Base-by-base conservation (phyloP, 2,329 filamentous ascomycete genomes). In the Drechslerella dactyloides region DNA sequence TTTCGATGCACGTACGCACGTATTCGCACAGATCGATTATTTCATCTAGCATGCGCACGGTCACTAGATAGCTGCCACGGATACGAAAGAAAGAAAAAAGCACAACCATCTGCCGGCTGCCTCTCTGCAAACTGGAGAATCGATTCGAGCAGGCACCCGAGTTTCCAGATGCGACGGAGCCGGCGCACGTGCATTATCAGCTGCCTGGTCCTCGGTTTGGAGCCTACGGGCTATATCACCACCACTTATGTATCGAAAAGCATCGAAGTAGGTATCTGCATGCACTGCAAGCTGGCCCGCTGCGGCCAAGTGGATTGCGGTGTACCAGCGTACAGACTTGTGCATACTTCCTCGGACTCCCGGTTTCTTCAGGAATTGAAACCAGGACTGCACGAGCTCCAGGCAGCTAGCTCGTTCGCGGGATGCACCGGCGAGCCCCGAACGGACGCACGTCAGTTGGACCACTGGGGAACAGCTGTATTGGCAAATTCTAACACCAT, bases 401-500 rank as follows among this genome's bases (percentile, higher is more conserved):
- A 51, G 51, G 42, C 3, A 30, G 33, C 15, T 17, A 50, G n/a
- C 11, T 33, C 27, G 27, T 33, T 4, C 27, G 27, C 27, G 27
- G n/a, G 51, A 57, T 69, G 51, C 44, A 54, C 65, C 65, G 58
- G 50, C 58, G 42, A 54, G 57, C 27, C 54, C 66, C 50, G 54
- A 59, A 40, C 30, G 21, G 23, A 51, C 35, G 40, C 35, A n/a
- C n/a, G n/a, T n/a, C n/a, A n/a, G n/a, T n/a, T n/a, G n/a, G n/a
- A n/a, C n/a, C n/a, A n/a, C n/a, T n/a, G n/a, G n/a, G n/a, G n/a
- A n/a, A n/a, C n/a, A n/a, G n/a, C n/a, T n/a, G n/a, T n/a, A n/a
- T n/a, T n/a, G n/a, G n/a, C n/a, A 69, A 44, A 62, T 69, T 51
- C 62, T 69, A 40, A 52, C 57, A 69, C 51, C 58, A 57, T 44